Base-by-base conservation (phyloP, 768 basidiomycete species). In the Roridomyces roridus region DNA sequence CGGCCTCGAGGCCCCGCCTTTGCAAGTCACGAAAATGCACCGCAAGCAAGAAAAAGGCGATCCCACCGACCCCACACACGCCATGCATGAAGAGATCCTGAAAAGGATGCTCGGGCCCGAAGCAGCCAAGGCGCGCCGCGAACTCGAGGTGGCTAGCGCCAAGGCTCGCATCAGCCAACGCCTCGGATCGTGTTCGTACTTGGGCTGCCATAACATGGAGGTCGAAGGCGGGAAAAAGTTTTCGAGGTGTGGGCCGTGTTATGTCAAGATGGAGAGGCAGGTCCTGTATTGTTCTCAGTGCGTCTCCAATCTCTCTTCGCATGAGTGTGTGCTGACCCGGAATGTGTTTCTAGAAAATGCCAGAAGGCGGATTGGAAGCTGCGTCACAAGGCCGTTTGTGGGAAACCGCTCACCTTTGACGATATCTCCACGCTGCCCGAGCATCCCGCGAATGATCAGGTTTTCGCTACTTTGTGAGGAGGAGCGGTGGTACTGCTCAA, bases 221-320 rank as follows among this genome's bases (percentile, higher is more conserved):
- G 11, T 15, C 3, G 15, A 26, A 1, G 51, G 53, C 15, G 52
- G 28, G 10, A 35, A n/a, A 7, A 59, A 46, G 21, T 58, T 51
- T 41, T 31, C 14, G 24, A 52, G 51, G 7, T 63, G 61, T 24
- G 39, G 47, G 29, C 8, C 9, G 26, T 63, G 61, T 26, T 55
- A 46, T 25, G 52, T 55, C 2, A 37, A 24, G 14, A 51, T 59
- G 44, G n/a, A 51, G 26, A 52, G 61, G 14, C 39, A 51, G 39
- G 51, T 58, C 3, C 26, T 51, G 14, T 60, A 63, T 42, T 63
- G 57, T 15, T 63, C 61, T 21, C 14, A 17, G 61, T 59, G n/a
- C 12, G 40, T 55, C 28, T 21, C 12, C 2, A 15, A 7, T 10
- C 41, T 25, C 6, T 25, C 43, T 28, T 4, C 12, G 6, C 9